phyloP scores from a whole-genome alignment of 1,284 basidiomycete species.

The Singerocomus inundabilis region DNA sequence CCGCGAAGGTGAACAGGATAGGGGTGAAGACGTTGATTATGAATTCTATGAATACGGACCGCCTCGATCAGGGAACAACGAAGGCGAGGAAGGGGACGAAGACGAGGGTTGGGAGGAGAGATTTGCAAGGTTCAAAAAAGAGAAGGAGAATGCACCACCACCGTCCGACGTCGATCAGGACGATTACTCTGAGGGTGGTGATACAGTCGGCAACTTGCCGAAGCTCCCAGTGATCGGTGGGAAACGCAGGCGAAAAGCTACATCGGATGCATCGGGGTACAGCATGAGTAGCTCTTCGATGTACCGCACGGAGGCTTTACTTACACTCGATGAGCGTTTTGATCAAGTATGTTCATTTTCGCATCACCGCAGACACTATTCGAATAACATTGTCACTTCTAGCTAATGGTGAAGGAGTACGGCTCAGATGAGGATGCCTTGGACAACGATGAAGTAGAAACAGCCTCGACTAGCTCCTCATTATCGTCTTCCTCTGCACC shows the following conservation, averaged over 20 bases:
- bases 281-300: slow-evolving; percentile 98
- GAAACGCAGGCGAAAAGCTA: slow-evolving; percentile 71
- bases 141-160: slow-evolving; percentile 38
- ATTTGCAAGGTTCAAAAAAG: slow-evolving; percentile 76
- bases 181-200: slow-evolving; percentile 69
- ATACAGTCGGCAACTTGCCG: slow-evolving; percentile 75
- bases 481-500: slow-evolving; percentile 66
- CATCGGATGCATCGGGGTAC: slow-evolving; percentile 86
- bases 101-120: slow-evolving; percentile 66
- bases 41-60: slow-evolving; percentile 70
- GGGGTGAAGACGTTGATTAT: slow-evolving; percentile 56
- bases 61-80: slow-evolving; percentile 21
- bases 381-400: slow-evolving; percentile 5
- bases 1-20: slow-evolving; percentile 64
- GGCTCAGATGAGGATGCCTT: slow-evolving; percentile 53
- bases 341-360: slow-evolving; percentile 65
- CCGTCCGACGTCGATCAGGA: slow-evolving; percentile 49
- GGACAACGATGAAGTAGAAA: slow-evolving; percentile 42
- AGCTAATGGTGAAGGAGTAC: slow-evolving; percentile 77
- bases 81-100: slow-evolving; percentile 29
- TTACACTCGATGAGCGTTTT: slow-evolving; percentile 90
- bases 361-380: background rate
- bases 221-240: slow-evolving; percentile 74
- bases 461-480: slow-evolving; percentile 36
- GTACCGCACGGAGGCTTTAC: slow-evolving; percentile 88